phyloP scores from a whole-genome alignment of 2,329 filamentous ascomycete species.

The Cyphellophora europaea region DNA sequence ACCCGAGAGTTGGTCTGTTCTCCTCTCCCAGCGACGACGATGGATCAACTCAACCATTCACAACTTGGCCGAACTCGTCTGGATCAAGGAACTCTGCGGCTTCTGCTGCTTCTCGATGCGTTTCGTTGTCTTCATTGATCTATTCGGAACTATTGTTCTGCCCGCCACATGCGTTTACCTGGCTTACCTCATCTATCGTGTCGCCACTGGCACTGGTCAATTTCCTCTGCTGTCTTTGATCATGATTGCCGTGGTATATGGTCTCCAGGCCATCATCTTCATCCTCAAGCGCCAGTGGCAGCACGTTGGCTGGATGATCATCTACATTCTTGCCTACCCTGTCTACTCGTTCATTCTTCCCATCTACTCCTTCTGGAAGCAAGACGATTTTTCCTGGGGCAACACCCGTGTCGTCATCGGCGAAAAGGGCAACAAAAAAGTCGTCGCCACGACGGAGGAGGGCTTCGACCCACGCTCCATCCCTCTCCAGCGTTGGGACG shows the following conservation, averaged over 20 bases:
- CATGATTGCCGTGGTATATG: conserved; percentile 86
- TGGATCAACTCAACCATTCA: conserved; percentile 99
- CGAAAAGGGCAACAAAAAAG: conserved; percentile 81
- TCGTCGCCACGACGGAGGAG: conserved; percentile 77
- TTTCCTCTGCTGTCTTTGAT: conserved; percentile 81
- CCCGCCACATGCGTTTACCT: conserved; percentile 83
- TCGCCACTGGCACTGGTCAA: conserved; percentile 59
- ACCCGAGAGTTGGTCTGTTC: conserved; percentile 84
- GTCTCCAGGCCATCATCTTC: conserved; percentile 92
- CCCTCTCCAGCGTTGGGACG: conserved; percentile 92
- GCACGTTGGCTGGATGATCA: conserved; percentile 98
- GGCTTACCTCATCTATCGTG: conserved; percentile 73
- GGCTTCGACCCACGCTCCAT: conserved; percentile 86
- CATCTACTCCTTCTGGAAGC: conserved; percentile 98
- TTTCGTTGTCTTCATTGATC: conserved; percentile 89
- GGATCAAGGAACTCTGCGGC: conserved; percentile 86
- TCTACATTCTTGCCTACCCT: conserved; percentile 91
- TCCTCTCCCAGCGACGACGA: conserved; percentile 93
- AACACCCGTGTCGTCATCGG: conserved; percentile 96
- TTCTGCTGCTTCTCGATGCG: conserved; percentile 99
- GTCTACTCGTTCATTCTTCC: conserved; percentile 88
- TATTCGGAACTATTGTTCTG: conserved; percentile 84
- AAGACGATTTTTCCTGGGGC: conserved; percentile 98
- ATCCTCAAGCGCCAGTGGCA: conserved; percentile 97
- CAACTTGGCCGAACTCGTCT: conserved; percentile 85